phyloP scores from a whole-genome alignment of 306 rosid species.

The Rubus parviflorus region DNA sequence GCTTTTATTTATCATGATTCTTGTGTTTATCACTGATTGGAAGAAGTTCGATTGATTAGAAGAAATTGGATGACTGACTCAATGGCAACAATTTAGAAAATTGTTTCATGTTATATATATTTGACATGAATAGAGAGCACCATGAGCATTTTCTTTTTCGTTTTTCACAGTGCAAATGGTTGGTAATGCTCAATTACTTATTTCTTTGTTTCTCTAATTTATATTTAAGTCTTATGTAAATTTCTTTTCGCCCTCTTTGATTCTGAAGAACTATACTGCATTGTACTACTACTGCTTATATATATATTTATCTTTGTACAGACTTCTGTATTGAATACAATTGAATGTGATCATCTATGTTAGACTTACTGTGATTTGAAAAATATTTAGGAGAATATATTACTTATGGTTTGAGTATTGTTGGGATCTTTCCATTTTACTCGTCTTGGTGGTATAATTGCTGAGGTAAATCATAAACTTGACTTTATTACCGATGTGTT shows the following conservation, averaged over 20 bases:
- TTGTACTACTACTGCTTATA: not conserved
- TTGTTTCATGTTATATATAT: not conserved
- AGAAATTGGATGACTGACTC: not conserved
- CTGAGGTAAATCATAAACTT: not conserved
- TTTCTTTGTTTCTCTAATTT: not conserved
- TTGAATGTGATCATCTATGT: not conserved
- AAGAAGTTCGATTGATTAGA: not conserved
- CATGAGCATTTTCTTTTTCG: not conserved
- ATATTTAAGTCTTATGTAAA: not conserved
- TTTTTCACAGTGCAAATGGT: not conserved
- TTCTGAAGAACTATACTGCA: not conserved
- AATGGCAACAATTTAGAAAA: not conserved
- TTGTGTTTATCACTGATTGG: not conserved
- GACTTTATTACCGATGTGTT: not conserved
- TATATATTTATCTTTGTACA: not conserved
- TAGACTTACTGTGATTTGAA: not conserved
- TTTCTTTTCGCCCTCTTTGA: not conserved
- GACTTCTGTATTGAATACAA: not conserved
- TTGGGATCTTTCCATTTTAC: not conserved
- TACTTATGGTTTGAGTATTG: not conserved
- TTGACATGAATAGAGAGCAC: not conserved
- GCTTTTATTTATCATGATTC: not conserved
- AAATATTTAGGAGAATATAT: not conserved
- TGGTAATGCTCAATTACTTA: not conserved
- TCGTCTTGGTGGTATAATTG: not conserved